These are phyloP conservation scores for Persicaria maculosa DNA, from an alignment of 148 eudicot genomes.

Conservation along the genomic window DNA sequence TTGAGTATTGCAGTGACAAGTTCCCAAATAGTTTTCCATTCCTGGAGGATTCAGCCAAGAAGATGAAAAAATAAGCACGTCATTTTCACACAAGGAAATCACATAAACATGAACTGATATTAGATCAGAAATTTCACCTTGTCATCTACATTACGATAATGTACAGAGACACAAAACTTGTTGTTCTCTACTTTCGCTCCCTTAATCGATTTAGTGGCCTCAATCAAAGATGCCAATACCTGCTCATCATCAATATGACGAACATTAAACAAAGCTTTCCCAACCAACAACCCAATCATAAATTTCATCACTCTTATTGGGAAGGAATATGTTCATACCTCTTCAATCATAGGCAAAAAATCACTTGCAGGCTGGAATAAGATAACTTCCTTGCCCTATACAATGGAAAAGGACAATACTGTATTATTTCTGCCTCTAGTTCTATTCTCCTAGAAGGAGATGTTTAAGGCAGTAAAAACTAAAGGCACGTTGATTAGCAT, in stretches of 20 bases:
- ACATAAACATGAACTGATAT: background rate
- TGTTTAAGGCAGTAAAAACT: background rate
- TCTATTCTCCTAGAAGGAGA: background rate
- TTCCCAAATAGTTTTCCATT: slow-evolving; percentile 57
- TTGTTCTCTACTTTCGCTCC: slow-evolving; percentile 90
- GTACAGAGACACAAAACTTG: slow-evolving; percentile 91
- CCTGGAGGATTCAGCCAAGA: slow-evolving; percentile 27
- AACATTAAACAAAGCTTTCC: background rate
- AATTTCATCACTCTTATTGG: background rate
- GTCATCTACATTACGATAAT: slow-evolving; percentile 92
- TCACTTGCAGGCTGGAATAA: slow-evolving; percentile 94
- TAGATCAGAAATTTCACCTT: slow-evolving; percentile 34
- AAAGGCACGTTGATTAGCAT: background rate
- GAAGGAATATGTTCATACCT: slow-evolving; percentile 31
- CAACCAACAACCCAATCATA: background rate
- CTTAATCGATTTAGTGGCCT: slow-evolving; percentile 50
- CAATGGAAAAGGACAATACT: slow-evolving; percentile 14
- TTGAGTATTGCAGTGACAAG: slow-evolving; percentile 45
- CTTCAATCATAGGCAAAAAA: slow-evolving; percentile 84
- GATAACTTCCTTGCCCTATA: slow-evolving; percentile 74
- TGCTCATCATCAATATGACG: slow-evolving; percentile 22
- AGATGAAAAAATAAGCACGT: background rate
- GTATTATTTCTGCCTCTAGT: background rate
- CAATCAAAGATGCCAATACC: slow-evolving; percentile 66
- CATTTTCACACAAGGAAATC: background rate